Evolutionary conservation across 805 yeast species (phyloP).

Genomic region (Clavispora fructus): DNA sequence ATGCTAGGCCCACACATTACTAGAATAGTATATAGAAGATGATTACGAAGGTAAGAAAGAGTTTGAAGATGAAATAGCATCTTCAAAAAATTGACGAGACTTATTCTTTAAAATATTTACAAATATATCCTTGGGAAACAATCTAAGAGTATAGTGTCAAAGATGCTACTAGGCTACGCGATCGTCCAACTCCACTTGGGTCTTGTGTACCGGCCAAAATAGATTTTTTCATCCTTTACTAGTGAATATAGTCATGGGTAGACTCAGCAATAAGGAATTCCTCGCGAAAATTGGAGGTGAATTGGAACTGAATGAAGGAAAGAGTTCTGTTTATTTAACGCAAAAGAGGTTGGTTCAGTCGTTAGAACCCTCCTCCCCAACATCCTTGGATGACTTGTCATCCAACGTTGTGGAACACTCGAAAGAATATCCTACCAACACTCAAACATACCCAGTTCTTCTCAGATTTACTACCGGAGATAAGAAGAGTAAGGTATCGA

Average conservation of each 20-base stretch:
- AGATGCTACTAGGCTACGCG: background rate
- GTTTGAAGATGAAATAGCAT: too few species aligned
- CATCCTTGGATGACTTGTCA: slow-evolving; percentile 24
- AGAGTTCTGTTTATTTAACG: slow-evolving; percentile 53
- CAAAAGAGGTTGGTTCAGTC: slow-evolving; percentile 45
- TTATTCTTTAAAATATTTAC: too few species aligned
- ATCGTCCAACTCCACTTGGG: background rate
- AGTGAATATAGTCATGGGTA: slow-evolving; percentile 18
- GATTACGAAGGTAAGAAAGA: too few species aligned
- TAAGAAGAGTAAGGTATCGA: slow-evolving; percentile 56
- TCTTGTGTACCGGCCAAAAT: background rate
- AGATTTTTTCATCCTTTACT: background rate
- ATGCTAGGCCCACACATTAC: too few species aligned
- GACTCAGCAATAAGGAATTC: slow-evolving; percentile 30
- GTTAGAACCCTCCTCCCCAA: slow-evolving; percentile 6
- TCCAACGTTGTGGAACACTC: slow-evolving; percentile 25
- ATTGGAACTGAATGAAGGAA: slow-evolving; percentile 25
- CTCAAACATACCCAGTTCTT: slow-evolving; percentile 51
- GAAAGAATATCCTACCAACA: slow-evolving; percentile 15
- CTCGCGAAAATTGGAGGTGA: slow-evolving; percentile 17
- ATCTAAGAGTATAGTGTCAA: too few species aligned
- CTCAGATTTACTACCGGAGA: slow-evolving; percentile 45
- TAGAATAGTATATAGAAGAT: too few species aligned
- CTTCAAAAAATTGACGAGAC: too few species aligned
- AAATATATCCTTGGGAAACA: too few species aligned